phyloP scores from a whole-genome alignment of 108 stramenopile species.

The Mediolabrus comicus region DNA sequence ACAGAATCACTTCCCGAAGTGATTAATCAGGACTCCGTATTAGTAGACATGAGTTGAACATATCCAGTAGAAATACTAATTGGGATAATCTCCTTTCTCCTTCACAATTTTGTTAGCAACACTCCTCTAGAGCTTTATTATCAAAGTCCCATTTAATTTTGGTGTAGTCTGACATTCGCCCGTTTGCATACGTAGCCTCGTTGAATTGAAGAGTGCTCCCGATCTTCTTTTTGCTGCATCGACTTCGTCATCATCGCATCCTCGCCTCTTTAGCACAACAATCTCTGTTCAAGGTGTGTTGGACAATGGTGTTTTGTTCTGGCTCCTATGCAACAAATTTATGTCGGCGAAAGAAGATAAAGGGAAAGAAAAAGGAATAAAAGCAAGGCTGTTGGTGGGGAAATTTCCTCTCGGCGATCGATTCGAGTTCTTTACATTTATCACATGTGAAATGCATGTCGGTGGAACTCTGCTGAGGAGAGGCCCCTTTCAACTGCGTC shows the following conservation, averaged over 20 bases:
- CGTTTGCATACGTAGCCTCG: conserved; percentile 3
- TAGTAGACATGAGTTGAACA: background rate
- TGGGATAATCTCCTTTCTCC: background rate
- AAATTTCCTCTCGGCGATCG: too few relatives aligned
- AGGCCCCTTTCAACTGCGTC: too few relatives aligned
- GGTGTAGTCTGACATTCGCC: background rate
- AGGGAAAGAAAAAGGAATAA: background rate
- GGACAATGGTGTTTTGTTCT: background rate
- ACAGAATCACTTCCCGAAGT: background rate
- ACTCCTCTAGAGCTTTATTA: background rate
- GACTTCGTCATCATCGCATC: background rate
- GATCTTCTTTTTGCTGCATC: background rate
- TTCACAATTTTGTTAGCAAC: background rate
- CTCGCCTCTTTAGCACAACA: too few relatives aligned
- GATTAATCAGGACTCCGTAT: background rate
- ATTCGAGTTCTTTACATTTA: too few relatives aligned
- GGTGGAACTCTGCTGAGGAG: too few relatives aligned
- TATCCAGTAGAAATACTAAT: background rate
- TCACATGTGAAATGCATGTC: too few relatives aligned
- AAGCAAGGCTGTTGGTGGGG: too few relatives aligned
- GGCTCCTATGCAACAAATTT: background rate
- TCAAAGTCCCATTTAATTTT: background rate
- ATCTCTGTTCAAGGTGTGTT: background rate
- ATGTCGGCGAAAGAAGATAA: too few relatives aligned
- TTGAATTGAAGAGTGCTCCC: background rate